A percentile compares a stretch with the other conserved stretches of the same genome.
Conservation (phyloP, 495 filamentous ascomycete species). For the Aspergillus incahuasiensis region DNA sequence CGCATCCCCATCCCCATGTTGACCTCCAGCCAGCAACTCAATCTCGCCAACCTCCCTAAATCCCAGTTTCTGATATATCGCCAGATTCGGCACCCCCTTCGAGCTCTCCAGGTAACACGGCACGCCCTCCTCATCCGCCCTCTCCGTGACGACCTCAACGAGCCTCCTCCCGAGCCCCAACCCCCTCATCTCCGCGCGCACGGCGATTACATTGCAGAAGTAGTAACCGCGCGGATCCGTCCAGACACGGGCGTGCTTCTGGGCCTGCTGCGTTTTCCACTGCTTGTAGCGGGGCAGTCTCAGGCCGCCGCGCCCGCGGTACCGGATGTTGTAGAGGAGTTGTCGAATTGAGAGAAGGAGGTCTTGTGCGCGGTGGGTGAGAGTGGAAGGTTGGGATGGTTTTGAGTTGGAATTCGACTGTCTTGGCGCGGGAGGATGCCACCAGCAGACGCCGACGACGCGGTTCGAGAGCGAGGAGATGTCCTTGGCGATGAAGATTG, state of each 20-base stretch:
- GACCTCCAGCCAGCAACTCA: too few relatives aligned
- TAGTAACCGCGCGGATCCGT: conserved; percentile 53
- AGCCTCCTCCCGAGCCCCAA: conserved; percentile 56
- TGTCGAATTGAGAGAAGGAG: conserved; percentile 59
- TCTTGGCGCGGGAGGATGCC: conserved; percentile 48
- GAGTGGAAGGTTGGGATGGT: conserved; percentile 42
- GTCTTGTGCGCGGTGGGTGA: conserved; percentile 51
- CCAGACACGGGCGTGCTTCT: conserved; percentile 36
- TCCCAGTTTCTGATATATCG: conserved; percentile 62
- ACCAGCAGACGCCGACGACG: conserved; percentile 61
- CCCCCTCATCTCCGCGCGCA: conserved; percentile 54
- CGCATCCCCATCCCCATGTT: too few relatives aligned
- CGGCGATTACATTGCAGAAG: conserved; percentile 66
- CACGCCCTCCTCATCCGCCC: conserved; percentile 55
- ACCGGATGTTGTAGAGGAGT: conserved; percentile 56
- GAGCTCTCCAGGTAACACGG: conserved; percentile 63
- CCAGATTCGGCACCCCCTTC: conserved; percentile 56
- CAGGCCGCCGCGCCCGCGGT: conserved; percentile 58
- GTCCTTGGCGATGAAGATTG: conserved; percentile 59
- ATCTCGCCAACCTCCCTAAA: conserved; percentile 59
- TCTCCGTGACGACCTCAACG: conserved; percentile 52
- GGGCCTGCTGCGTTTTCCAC: conserved; percentile 41
- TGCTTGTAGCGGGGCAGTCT: conserved; percentile 59
- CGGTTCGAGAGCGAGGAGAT: conserved; percentile 8
- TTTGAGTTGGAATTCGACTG: too few relatives aligned